A percentile compares a stretch with the other conserved stretches of the same genome.
phyloP scores from a whole-genome alignment of 148 eudicot species.

The Chenopodium berlandieri region DNA sequence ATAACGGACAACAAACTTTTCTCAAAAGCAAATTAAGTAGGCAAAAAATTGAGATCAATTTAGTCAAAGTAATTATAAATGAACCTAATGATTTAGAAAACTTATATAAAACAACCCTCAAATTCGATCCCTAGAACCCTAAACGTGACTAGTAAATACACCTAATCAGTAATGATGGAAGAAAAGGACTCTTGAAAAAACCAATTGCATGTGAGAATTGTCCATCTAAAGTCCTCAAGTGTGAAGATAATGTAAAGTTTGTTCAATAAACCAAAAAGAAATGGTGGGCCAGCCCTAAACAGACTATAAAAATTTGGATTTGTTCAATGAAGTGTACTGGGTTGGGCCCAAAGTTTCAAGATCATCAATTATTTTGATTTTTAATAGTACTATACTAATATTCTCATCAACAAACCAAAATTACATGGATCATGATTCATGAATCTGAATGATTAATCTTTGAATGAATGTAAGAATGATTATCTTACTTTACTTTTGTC shows the following conservation, averaged over 20 bases:
- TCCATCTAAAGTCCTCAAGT: too few species aligned
- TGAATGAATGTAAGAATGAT: constrained; percentile 24
- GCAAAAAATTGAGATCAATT: too few species aligned
- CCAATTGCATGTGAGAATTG: not conserved
- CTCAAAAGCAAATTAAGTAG: too few species aligned
- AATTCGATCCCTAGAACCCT: not conserved
- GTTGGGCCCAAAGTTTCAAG: constrained; percentile 20
- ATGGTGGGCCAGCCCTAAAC: constrained; percentile 24
- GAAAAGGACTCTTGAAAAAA: constrained; percentile 1
- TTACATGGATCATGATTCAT: not conserved
- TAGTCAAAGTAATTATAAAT: not conserved
- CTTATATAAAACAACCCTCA: not conserved
- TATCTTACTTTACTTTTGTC: constrained; percentile 18
- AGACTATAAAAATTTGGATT: constrained; percentile 11
- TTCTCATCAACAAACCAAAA: constrained; percentile 5
- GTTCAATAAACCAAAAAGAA: not conserved
- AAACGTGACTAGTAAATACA: not conserved
- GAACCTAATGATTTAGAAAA: not conserved
- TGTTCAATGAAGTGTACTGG: constrained; percentile 14
- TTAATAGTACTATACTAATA: not conserved
- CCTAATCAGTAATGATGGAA: not conserved
- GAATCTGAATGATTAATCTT: constrained; percentile 17
- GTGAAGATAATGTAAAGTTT: not conserved
- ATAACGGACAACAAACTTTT: too few species aligned
- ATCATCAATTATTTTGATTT: not conserved